These are phyloP conservation scores for Emydomyces testavorans DNA, from an alignment of 2,329 filamentous ascomycete genomes.

Conservation along the genomic window DNA sequence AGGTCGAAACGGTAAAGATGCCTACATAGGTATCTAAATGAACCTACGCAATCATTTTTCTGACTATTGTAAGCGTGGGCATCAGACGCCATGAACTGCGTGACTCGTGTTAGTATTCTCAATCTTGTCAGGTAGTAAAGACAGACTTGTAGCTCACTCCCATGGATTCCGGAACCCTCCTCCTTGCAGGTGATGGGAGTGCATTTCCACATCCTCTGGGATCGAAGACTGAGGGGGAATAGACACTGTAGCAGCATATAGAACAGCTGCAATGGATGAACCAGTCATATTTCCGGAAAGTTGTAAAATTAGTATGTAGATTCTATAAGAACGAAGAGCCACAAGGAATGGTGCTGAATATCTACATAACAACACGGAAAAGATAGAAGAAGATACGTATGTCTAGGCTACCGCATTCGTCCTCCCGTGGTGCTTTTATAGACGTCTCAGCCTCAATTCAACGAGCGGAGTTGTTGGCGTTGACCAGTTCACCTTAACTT, in stretches of 20 bases:
- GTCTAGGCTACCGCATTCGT: neutral
- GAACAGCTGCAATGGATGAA: slow-evolving; percentile 22
- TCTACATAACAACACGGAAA: too few species aligned
- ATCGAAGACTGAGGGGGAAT: slow-evolving; percentile 24
- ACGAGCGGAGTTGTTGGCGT: neutral
- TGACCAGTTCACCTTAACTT: neutral
- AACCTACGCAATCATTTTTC: slow-evolving; percentile 9
- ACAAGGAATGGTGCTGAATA: neutral
- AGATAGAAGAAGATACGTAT: too few species aligned
- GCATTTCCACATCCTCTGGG: slow-evolving; percentile 32
- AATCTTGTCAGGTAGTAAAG: neutral
- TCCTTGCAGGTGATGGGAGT: slow-evolving; percentile 30
- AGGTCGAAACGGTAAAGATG: neutral
- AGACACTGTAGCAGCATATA: slow-evolving; percentile 35
- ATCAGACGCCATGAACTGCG: slow-evolving; percentile 20
- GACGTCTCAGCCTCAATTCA: neutral
- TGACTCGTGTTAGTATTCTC: neutral
- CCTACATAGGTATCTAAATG: neutral
- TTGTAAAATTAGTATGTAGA: neutral
- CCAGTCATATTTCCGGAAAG: neutral
- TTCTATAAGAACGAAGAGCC: neutral
- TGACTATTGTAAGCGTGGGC: slow-evolving; percentile 5
- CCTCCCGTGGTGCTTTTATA: neutral
- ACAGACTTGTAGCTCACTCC: slow-evolving; percentile 24
- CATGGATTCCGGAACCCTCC: slow-evolving; percentile 36